These are phyloP conservation scores for Eimeria necatrix DNA, from an alignment of 169 alveolate species.

Conservation along the genomic window DNA sequence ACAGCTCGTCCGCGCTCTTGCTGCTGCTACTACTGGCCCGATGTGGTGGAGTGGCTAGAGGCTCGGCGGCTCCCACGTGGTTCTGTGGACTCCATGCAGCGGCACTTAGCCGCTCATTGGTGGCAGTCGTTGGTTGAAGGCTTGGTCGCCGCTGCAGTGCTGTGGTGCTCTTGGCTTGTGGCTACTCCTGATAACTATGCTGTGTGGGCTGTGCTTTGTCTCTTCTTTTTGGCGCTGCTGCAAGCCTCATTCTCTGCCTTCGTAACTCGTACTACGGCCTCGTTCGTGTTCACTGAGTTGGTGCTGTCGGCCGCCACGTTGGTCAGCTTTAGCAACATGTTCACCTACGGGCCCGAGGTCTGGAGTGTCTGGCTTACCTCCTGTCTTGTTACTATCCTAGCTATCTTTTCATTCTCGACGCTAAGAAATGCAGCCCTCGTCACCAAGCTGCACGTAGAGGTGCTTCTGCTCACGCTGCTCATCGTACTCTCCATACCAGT, in stretches of 20 bases:
- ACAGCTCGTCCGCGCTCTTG: conserved; percentile 9
- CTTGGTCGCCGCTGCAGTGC: conserved; percentile 25
- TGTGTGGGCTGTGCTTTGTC: conserved; percentile 37
- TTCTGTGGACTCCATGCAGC: not conserved
- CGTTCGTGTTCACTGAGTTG: conserved; percentile 49
- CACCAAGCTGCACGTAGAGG: conserved; percentile 61
- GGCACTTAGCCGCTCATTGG: conserved; percentile 8
- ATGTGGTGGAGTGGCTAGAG: not conserved
- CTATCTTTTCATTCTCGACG: conserved; percentile 14
- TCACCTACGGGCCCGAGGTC: conserved; percentile 49
- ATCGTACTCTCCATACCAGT: conserved; percentile 68
- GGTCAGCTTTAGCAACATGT: conserved; percentile 21
- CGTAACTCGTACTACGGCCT: conserved; percentile 18
- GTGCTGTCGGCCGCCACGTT: conserved; percentile 59
- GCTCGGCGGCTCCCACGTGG: not conserved
- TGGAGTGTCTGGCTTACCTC: conserved; percentile 65
- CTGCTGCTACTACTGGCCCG: conserved; percentile 77
- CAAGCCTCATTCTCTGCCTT: conserved; percentile 57
- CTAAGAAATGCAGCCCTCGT: conserved; percentile 65
- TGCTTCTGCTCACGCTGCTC: conserved; percentile 58
- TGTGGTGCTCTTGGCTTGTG: not conserved
- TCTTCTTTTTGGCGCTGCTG: conserved; percentile 1
- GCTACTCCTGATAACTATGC: not conserved
- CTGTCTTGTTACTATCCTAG: conserved; percentile 37
- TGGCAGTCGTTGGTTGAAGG: conserved; percentile 3